These are phyloP conservation scores for Macroventuria anomochaeta DNA, from an alignment of 2,329 filamentous ascomycete genomes.

Conservation along the genomic window DNA sequence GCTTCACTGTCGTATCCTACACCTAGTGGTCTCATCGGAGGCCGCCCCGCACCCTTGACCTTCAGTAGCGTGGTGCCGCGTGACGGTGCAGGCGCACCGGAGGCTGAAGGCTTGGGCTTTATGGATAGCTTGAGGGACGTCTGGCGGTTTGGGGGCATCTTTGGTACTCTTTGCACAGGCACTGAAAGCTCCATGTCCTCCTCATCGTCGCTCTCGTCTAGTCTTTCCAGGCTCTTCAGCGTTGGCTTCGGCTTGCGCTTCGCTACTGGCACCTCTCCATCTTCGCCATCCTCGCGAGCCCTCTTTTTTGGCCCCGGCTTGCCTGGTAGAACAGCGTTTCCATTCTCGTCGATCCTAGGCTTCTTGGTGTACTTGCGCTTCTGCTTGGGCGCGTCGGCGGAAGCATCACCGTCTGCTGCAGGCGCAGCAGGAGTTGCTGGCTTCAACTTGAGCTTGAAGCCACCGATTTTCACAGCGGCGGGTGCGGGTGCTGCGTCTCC, in stretches of 20 bases:
- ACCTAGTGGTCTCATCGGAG: conserved; percentile 66
- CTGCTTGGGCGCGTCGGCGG: conserved; percentile 45
- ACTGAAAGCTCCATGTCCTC: conserved; percentile 31
- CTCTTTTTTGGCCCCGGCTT: conserved; percentile 45
- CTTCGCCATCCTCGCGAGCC: conserved; percentile 45
- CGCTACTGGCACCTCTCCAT: conserved; percentile 30
- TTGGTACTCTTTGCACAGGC: conserved; percentile 10
- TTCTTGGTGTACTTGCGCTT: conserved; percentile 55
- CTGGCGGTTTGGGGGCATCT: conserved; percentile 22
- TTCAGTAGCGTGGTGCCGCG: conserved; percentile 39
- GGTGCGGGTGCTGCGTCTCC: conserved; percentile 22
- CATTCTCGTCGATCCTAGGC: conserved; percentile 42
- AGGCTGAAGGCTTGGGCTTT: conserved; percentile 37
- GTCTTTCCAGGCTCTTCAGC: conserved; percentile 39
- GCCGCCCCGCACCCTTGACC: conserved; percentile 44
- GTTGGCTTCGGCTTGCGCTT: conserved; percentile 49
- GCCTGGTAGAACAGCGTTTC: conserved; percentile 29
- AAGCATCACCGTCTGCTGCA: conserved; percentile 38
- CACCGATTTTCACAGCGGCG: conserved; percentile 18
- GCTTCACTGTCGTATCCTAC: conserved; percentile 97
- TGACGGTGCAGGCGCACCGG: conserved; percentile 16
- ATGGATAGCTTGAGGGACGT: conserved; percentile 43
- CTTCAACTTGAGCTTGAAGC: conserved; percentile 46
- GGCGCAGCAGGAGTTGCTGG: conserved; percentile 21
- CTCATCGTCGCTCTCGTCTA: conserved; percentile 35